Evolutionary conservation across 2,329 filamentous ascomycete species (phyloP).

Genomic region (Aspergillus floridensis): DNA sequence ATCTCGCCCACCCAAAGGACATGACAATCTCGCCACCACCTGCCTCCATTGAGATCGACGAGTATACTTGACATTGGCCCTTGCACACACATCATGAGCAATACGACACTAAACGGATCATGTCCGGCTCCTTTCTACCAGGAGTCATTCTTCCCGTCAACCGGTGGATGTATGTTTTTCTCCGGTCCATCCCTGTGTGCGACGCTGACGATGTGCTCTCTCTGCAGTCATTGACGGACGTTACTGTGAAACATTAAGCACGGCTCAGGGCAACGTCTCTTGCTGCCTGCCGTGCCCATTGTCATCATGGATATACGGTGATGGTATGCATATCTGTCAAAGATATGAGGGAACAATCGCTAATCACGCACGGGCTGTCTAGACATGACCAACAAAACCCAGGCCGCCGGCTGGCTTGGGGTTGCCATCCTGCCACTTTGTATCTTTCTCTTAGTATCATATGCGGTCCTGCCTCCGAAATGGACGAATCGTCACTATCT

Average conservation of each 20-base stretch:
- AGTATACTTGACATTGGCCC: background rate
- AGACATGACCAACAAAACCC: slow-evolving; percentile 57
- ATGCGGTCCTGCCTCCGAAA: slow-evolving; percentile 75
- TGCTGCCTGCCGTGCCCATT: slow-evolving; percentile 93
- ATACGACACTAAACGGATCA: slow-evolving; percentile 37
- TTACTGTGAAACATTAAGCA: slow-evolving; percentile 52
- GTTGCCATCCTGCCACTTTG: slow-evolving; percentile 70
- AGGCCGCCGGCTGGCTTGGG: slow-evolving; percentile 77
- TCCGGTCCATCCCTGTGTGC: slow-evolving; percentile 23
- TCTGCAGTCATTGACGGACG: slow-evolving; percentile 58
- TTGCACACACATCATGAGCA: slow-evolving; percentile 22
- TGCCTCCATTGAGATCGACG: slow-evolving; percentile 1
- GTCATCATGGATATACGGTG: slow-evolving; percentile 69
- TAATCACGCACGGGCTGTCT: background rate
- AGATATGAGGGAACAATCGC: background rate
- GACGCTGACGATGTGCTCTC: slow-evolving; percentile 10
- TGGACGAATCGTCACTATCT: slow-evolving; percentile 92
- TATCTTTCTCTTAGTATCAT: slow-evolving; percentile 75
- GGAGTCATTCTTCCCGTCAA: slow-evolving; percentile 56
- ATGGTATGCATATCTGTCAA: slow-evolving; percentile 41
- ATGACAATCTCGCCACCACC: slow-evolving; percentile 15
- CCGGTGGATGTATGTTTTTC: slow-evolving; percentile 63
- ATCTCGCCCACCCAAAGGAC: slow-evolving; percentile 7
- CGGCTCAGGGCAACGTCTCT: slow-evolving; percentile 48
- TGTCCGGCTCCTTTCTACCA: slow-evolving; percentile 72